Base-by-base conservation (phyloP, 192 early-diverging fungal genomes). In the Cladochytrium replicatum region DNA sequence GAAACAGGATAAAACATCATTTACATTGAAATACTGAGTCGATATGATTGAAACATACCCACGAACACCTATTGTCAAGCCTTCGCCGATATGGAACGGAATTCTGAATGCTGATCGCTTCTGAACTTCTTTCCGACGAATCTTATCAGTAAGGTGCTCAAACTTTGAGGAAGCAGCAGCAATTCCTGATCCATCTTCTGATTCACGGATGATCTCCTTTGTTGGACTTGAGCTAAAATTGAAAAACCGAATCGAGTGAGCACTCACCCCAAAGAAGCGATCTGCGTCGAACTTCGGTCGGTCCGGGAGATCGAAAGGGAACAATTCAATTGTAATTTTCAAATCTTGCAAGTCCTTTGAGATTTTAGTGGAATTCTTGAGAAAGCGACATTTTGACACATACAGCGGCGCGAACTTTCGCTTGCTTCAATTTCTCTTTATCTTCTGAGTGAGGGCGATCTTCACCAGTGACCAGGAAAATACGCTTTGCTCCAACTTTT, bases 391-490 rank as follows among this genome's bases (percentile, higher is more conserved):
- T n/a, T n/a, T n/a, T n/a, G 28, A 5, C 29, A 13, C 30, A 46
- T 32, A 75, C 68, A 54, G 57, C 81, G 22, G 77, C 74, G 15
- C 79, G 63, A 17, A 65, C 70, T 1, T 69, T 72, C 5, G 78
- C 72, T 8, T 78, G 69, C 37, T 65, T 64, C 34, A 68, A 52
- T 23, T 77, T 43, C 19, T 62, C 53, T 25, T 62, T 24, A 32
- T 80, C 70, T 21, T 46, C 57, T 0, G 43, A 29, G 52, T 83
- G 72, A 2, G 86, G 86, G 40, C 76, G 61, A 46, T 83, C 81
- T 46, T 78, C 64, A 46, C 80, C 70, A 32, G 86, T 89, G 31
- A 89, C 74, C 3, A 89, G 41, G 43, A 86, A 88, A 40, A 88
- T 43, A 15, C 82, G 75, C 54, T 81, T 81, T 5, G 62, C 62